phyloP scores from a whole-genome alignment of 1,284 basidiomycete genomes.

The Ceratobasidium sp. region DNA sequence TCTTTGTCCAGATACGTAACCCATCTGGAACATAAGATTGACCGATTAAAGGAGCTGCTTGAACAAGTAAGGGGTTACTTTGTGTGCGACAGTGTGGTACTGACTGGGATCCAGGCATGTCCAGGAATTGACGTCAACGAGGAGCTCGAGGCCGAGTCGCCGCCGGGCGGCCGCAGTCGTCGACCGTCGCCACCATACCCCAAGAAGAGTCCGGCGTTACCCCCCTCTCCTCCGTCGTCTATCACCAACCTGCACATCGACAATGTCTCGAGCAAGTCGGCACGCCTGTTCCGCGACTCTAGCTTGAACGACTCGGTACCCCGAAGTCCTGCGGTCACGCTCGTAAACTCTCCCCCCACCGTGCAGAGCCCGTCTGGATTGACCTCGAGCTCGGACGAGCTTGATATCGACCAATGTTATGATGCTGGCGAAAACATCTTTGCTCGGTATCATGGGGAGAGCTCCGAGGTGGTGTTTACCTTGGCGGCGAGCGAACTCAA shows the following conservation, averaged over 20 bases:
- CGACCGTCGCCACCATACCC: not conserved
- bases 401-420: not conserved
- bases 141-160: slow-evolving; percentile 32
- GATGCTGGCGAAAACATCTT: slow-evolving; percentile 17
- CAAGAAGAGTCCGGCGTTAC: slow-evolving; percentile 11
- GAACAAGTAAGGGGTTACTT: slow-evolving; percentile 15
- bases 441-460: slow-evolving; percentile 41
- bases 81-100: not conserved
- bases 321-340: slow-evolving; percentile 27
- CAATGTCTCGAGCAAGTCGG: slow-evolving; percentile 39
- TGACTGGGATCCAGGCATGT: not conserved
- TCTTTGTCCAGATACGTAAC: slow-evolving; percentile 19
- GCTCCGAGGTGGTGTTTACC: slow-evolving; percentile 30
- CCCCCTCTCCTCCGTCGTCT: slow-evolving; percentile 33
- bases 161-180: slow-evolving; percentile 4
- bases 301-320: slow-evolving; percentile 18
- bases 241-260: slow-evolving; percentile 40
- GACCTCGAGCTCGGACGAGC: not conserved
- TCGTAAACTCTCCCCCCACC: slow-evolving; percentile 24
- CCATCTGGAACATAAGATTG: slow-evolving; percentile 38
- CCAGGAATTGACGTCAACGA: slow-evolving; percentile 31
- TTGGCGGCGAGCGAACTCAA: slow-evolving; percentile 36
- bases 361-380: slow-evolving; percentile 19
- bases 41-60: slow-evolving; percentile 36
- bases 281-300: slow-evolving; percentile 3